phyloP scores from a whole-genome alignment of 2,329 filamentous ascomycete species.

The Trichophyton schoenleinii region DNA sequence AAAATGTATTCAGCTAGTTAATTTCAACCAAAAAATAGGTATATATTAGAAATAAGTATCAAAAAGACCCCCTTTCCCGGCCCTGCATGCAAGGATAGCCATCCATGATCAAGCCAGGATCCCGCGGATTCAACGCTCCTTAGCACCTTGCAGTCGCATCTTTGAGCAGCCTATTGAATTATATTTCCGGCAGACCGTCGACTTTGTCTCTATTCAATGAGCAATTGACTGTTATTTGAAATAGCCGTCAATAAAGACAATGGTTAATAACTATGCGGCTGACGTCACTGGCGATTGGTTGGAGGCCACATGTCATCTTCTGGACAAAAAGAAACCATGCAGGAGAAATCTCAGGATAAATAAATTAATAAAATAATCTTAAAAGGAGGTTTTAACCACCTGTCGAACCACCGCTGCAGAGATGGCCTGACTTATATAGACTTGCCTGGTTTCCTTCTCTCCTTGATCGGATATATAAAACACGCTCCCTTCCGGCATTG shows the following conservation, averaged over 20 bases:
- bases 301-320: constrained; percentile 9
- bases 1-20: background rate
- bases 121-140: background rate
- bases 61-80: background rate
- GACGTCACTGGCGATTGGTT: constrained; percentile 1
- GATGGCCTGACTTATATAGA: background rate
- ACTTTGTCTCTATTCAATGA: too few species aligned
- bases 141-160: background rate
- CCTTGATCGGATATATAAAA: background rate
- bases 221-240: too few species aligned
- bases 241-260: background rate
- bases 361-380: background rate
- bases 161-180: background rate
- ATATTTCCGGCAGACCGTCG: background rate
- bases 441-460: background rate
- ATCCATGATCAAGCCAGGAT: background rate
- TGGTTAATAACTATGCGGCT: background rate
- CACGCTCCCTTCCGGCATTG: background rate
- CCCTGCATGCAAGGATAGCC: background rate
- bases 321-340: background rate
- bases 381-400: background rate
- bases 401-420: background rate
- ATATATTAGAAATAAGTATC: background rate
- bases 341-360: background rate
- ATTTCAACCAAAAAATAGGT: background rate